Conservation (phyloP, 2,329 filamentous ascomycete genomes). For the Samsoniella hepiali region DNA sequence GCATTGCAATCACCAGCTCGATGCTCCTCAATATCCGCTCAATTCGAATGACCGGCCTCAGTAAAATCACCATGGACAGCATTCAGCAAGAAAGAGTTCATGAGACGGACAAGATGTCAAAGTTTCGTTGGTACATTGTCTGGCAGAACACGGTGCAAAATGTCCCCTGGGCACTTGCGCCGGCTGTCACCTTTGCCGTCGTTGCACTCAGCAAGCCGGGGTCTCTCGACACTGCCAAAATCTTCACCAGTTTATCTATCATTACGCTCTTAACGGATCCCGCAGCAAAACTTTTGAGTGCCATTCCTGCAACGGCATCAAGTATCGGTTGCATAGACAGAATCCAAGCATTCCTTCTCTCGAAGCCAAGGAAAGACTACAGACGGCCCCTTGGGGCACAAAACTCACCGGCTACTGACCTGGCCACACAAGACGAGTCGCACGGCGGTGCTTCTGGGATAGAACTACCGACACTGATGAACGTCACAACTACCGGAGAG, state of each 20-base stretch:
- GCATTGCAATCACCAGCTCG: conserved; percentile 22
- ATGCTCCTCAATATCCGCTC: conserved; percentile 38
- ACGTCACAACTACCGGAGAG: neutral
- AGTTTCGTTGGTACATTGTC: conserved; percentile 20
- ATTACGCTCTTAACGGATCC: conserved; percentile 24
- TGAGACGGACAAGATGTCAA: conserved; percentile 25
- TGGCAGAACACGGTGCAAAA: conserved; percentile 24
- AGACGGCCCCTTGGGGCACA: neutral
- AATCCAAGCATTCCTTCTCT: conserved; percentile 22
- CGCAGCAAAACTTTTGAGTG: conserved; percentile 20
- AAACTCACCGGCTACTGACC: no score
- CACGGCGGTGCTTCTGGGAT: neutral
- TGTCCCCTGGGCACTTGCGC: conserved; percentile 21
- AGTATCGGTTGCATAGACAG: conserved; percentile 23
- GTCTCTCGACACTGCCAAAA: conserved; percentile 17
- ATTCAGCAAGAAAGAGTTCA: conserved; percentile 34
- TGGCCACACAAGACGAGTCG: neutral
- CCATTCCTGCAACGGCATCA: conserved; percentile 20
- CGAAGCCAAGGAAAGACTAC: conserved; percentile 8
- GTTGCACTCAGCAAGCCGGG: neutral
- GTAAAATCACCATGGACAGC: conserved; percentile 29
- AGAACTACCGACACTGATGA: neutral
- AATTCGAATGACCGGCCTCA: conserved; percentile 40
- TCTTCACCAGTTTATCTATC: conserved; percentile 25
- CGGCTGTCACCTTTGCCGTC: conserved; percentile 19